phyloP scores from a whole-genome alignment of 805 yeast genomes.

The Henningerozyma blattae region DNA sequence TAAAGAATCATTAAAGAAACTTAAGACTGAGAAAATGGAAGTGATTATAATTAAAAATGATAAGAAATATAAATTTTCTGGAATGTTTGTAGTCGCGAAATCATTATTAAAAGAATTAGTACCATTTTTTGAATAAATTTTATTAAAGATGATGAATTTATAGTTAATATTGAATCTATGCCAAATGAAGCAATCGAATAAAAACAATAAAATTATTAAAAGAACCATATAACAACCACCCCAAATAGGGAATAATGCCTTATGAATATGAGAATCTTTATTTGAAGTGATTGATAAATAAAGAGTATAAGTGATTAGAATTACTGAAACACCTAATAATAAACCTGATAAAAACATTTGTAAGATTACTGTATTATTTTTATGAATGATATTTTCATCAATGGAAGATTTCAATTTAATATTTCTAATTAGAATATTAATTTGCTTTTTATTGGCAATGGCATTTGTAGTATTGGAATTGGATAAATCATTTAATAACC shows the following conservation, averaged over 20 bases:
- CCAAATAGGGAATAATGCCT: constrained; percentile 72
- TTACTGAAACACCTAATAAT: constrained; percentile 56
- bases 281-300: constrained; percentile 38
- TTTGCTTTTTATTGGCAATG: constrained; percentile 14
- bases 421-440: constrained; percentile 6
- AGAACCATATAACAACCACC: constrained; percentile 71
- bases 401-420: constrained; percentile 17
- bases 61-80: constrained; percentile 47
- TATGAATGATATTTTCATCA: constrained; percentile 24
- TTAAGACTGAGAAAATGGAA: constrained; percentile 59
- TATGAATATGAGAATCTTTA: constrained; percentile 19
- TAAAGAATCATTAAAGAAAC: constrained; percentile 57
- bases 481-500: constrained; percentile 27
- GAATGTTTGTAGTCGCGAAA: constrained; percentile 25
- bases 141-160: constrained; percentile 68
- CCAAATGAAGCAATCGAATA: constrained; percentile 65
- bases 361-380: constrained; percentile 22
- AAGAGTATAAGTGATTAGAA: constrained; percentile 52
- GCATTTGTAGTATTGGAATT: constrained; percentile 8
- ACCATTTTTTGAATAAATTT: constrained; percentile 57
- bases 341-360: constrained; percentile 53
- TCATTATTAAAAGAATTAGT: constrained; percentile 25
- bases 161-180: constrained; percentile 68
- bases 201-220: constrained; percentile 52
- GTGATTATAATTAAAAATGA: constrained; percentile 43